phyloP scores from a whole-genome alignment of 2,329 filamentous ascomycete species.

The Cladorrhinum sp. region DNA sequence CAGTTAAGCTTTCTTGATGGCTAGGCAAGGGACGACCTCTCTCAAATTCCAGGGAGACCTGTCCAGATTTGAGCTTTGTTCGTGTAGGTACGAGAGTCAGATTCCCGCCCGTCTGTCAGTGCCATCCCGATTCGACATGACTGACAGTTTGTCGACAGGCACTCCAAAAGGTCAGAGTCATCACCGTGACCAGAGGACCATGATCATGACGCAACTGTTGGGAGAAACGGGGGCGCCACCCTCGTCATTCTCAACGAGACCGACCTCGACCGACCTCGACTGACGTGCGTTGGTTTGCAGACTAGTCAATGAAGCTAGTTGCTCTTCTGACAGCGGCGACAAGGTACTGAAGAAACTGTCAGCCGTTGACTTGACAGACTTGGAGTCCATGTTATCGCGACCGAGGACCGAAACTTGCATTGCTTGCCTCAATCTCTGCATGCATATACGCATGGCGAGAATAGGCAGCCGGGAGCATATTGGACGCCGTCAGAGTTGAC shows the following conservation, averaged over 20 bases:
- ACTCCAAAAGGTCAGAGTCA: not conserved
- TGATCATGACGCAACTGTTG: not conserved
- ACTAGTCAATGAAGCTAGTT: not conserved
- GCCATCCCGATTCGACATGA: slow-evolving; percentile 1
- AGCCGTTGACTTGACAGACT: not conserved
- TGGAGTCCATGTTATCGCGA: not conserved
- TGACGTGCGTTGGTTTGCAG: not conserved
- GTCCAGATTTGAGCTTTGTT: not conserved
- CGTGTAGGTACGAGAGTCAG: not conserved
- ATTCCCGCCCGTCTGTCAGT: not conserved
- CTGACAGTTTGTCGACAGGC: slow-evolving; percentile 5
- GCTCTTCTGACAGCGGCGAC: slow-evolving; percentile 5
- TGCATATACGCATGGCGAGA: no score
- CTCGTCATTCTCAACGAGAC: not conserved
- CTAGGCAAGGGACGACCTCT: not conserved
- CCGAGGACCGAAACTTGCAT: slow-evolving; percentile 7
- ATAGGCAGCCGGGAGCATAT: no score
- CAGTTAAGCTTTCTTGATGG: slow-evolving; percentile 7
- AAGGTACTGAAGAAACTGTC: not conserved
- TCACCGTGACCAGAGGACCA: not conserved
- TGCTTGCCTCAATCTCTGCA: no score
- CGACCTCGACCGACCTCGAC: no score
- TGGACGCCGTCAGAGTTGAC: no score
- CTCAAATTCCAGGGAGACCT: not conserved
- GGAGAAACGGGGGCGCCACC: not conserved